Conservation (phyloP, 495 filamentous ascomycete species). For the Aspergillus heteromorphus region DNA sequence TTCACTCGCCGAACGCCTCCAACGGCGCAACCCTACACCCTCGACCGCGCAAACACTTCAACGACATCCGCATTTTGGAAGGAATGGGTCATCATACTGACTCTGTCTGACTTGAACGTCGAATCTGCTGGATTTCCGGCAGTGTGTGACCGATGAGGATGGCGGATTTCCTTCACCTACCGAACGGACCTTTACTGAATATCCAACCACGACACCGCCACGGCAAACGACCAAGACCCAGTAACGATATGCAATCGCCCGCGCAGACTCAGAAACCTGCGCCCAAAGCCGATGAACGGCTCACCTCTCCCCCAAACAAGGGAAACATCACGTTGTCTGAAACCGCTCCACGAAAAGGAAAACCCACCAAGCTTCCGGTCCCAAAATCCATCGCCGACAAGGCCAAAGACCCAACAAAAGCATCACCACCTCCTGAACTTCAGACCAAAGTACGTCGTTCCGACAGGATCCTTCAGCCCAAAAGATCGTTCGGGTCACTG, state of each 20-base stretch:
- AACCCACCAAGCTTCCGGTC: constrained; percentile 32
- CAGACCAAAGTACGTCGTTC: constrained; percentile 1
- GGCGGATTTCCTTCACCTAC: constrained; percentile 23
- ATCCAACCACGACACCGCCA: constrained; percentile 25
- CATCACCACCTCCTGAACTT: not conserved
- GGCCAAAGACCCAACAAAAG: constrained; percentile 8
- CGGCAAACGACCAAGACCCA: not conserved
- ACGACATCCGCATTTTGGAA: constrained; percentile 7
- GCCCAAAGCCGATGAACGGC: not conserved
- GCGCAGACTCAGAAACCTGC: not conserved
- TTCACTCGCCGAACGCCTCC: not conserved
- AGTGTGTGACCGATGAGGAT: constrained; percentile 19
- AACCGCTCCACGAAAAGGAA: constrained; percentile 11
- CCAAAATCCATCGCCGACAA: constrained; percentile 21
- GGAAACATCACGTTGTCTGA: not conserved
- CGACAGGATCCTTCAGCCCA: not conserved
- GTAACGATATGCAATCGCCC: not conserved
- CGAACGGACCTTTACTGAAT: constrained; percentile 33
- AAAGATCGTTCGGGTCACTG: constrained; percentile 9
- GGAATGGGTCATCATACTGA: constrained; percentile 19
- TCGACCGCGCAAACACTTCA: not conserved
- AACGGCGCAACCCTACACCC: not conserved
- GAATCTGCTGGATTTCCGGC: not conserved
- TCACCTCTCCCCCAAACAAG: not conserved
- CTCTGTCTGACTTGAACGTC: constrained; percentile 16